Percentiles rank a stretch among this genome's conserved stretches.
phyloP scores from a whole-genome alignment of 306 rosid genomes.

The Prunus campanulata region DNA sequence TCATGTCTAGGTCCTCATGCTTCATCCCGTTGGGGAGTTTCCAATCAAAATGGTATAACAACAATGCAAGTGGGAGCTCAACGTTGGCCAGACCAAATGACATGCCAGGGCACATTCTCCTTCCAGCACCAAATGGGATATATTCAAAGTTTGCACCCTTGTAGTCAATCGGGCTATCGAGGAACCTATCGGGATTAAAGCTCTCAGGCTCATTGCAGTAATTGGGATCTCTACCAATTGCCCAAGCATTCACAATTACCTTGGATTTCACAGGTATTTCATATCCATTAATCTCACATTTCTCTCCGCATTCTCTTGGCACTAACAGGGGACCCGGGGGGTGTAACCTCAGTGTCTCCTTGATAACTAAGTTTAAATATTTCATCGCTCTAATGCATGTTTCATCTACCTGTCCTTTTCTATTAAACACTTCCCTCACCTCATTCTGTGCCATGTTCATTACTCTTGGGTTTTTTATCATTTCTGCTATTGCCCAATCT shows the following conservation, averaged over 20 bases:
- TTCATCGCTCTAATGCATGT: conserved; percentile 13
- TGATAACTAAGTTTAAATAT: conserved; percentile 25
- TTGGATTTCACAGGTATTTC: background rate
- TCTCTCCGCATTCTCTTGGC: conserved; percentile 35
- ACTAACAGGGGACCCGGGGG: conserved; percentile 27
- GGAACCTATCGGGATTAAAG: background rate
- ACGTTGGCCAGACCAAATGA: background rate
- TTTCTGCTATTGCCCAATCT: conserved; percentile 51
- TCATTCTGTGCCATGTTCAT: conserved; percentile 41
- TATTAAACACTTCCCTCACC: conserved; percentile 28
- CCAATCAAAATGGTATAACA: conserved; percentile 3
- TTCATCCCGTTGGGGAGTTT: background rate
- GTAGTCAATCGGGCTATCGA: background rate
- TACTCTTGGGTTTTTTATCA: conserved; percentile 31
- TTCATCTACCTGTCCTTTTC: conserved; percentile 27
- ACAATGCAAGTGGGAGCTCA: background rate
- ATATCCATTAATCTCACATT: conserved; percentile 4
- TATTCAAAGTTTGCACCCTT: too few species aligned
- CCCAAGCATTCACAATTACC: background rate
- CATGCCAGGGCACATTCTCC: background rate
- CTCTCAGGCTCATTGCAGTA: background rate
- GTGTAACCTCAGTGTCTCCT: conserved; percentile 30
- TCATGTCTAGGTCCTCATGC: background rate
- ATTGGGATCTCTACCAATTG: conserved; percentile 19
- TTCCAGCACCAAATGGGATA: too few species aligned